Base-by-base conservation (phyloP, 2,329 filamentous ascomycete genomes). In the Aurifilum marmelostoma region DNA sequence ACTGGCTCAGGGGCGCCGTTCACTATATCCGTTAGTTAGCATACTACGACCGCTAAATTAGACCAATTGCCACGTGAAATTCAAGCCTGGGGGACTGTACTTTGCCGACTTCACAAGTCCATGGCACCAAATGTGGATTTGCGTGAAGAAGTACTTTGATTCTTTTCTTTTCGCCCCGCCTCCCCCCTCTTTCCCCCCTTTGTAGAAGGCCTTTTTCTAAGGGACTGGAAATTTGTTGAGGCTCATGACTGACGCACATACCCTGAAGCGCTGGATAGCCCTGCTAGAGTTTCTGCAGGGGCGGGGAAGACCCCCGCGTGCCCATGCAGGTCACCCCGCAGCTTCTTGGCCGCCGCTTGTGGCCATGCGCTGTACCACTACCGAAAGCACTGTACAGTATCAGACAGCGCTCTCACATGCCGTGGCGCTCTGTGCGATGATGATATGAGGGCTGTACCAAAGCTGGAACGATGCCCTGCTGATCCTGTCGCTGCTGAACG, bases 301-400 rank as follows among this genome's bases (percentile, higher is more conserved):
- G 16, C 27, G 7, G 27, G 52, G 52, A 56, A 12, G 14, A 29
- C 52, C 27, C 52, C 52, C 6, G 24, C 24, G 24, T 7, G 2
- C 8, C 32, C 21, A 37, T 59, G 56, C 32, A 59, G 56, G 56
- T 37, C 56, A 59, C 32, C 56, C 32, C 56, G 32, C 56, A 34
- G 18, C 32, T 24, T 21, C 32, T 21, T 8, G 3, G 56, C 56
- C n/a, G 27, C 56, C n/a, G n/a, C 6, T 56, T 27, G 27, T 32
- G 27, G 52, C 24, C 27, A 12, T 29, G n/a, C n/a, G n/a, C 21
- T n/a, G 21, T 9, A n/a, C 43, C 43, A 11, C 43, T 11, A n/a
- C n/a, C n/a, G n/a, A n/a, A n/a, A 21, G 43, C 11, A n/a, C 43
- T 47, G 43, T 47, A 47, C 3, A 43, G 16, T 43, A 21, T 16